Evolutionary conservation across 2,329 filamentous ascomycete genomes (phyloP).

Genomic region (Cladosporium sp.): DNA sequence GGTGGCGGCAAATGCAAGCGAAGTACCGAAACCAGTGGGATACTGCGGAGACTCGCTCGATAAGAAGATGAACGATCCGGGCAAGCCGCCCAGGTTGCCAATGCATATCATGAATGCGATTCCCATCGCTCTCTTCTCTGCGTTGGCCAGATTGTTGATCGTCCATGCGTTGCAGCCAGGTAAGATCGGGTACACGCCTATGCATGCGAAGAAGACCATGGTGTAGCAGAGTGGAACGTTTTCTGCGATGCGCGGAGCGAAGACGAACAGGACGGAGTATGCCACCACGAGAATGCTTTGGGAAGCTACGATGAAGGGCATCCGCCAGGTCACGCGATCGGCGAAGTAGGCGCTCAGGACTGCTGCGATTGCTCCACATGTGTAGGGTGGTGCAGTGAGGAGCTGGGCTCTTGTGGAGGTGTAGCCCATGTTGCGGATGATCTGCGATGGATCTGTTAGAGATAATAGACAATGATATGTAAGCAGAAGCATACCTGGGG

Average conservation of each 20-base stretch:
- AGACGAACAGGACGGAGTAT: conserved; percentile 28
- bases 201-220: conserved; percentile 27
- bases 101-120: conserved; percentile 35
- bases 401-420: conserved; percentile 21
- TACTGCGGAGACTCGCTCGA: conserved; percentile 43
- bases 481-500: conserved; percentile 46
- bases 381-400: conserved; percentile 26
- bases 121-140: conserved; percentile 35
- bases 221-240: conserved; percentile 23
- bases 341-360: conserved; percentile 27
- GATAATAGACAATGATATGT: neutral
- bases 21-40: conserved; percentile 43
- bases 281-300: conserved; percentile 24
- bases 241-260: conserved; percentile 8
- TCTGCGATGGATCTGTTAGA: neutral
- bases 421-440: conserved; percentile 21
- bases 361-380: conserved; percentile 30
- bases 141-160: conserved; percentile 30
- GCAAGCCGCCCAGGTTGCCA: conserved; percentile 34
- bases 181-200: conserved; percentile 29
- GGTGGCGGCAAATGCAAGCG: conserved; percentile 18
- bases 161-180: conserved; percentile 29
- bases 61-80: conserved; percentile 37
- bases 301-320: conserved; percentile 29
- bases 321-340: conserved; percentile 30